These are phyloP conservation scores for Septoria linicola DNA, from an alignment of 2,329 filamentous ascomycete genomes.

Conservation along the genomic window DNA sequence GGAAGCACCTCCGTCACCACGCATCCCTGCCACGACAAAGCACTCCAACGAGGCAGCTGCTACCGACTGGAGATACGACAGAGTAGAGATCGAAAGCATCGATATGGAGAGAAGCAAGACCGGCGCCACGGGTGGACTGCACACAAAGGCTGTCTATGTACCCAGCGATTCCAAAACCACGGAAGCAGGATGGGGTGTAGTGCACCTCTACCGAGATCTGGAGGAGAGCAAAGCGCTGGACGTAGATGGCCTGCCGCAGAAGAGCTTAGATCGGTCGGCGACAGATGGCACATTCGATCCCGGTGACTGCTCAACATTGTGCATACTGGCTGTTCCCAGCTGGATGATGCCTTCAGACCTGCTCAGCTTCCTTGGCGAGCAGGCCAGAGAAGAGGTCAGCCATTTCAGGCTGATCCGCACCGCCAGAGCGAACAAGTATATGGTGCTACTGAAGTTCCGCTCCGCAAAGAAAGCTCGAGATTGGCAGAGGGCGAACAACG, in stretches of 20 bases:
- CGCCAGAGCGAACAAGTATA: conserved; percentile 81
- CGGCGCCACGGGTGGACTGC: conserved; percentile 54
- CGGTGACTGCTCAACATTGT: conserved; percentile 81
- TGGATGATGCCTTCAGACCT: conserved; percentile 92
- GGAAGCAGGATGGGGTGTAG: conserved; percentile 85
- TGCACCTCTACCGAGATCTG: conserved; percentile 87
- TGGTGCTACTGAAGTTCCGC: conserved; percentile 93
- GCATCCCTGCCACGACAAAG: conserved; percentile 36
- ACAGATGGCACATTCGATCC: conserved; percentile 41
- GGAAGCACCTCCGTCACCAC: conserved; percentile 35
- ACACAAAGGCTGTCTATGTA: conserved; percentile 78
- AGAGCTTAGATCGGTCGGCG: conserved; percentile 30
- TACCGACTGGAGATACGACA: conserved; percentile 77
- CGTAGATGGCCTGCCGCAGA: conserved; percentile 46
- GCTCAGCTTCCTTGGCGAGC: conserved; percentile 84
- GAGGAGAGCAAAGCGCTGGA: conserved; percentile 68
- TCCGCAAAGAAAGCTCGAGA: conserved; percentile 69
- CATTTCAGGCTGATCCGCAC: conserved; percentile 96
- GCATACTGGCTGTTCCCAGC: conserved; percentile 89
- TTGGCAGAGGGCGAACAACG: conserved; percentile 87
- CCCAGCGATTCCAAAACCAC: conserved; percentile 69
- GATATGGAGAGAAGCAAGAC: conserved; percentile 58
- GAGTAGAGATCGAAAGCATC: conserved; percentile 76
- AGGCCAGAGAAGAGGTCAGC: conserved; percentile 79
- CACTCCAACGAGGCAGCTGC: conserved; percentile 52